Base-by-base conservation (phyloP, 441 rosid genomes). In the Hura crepitans region DNA sequence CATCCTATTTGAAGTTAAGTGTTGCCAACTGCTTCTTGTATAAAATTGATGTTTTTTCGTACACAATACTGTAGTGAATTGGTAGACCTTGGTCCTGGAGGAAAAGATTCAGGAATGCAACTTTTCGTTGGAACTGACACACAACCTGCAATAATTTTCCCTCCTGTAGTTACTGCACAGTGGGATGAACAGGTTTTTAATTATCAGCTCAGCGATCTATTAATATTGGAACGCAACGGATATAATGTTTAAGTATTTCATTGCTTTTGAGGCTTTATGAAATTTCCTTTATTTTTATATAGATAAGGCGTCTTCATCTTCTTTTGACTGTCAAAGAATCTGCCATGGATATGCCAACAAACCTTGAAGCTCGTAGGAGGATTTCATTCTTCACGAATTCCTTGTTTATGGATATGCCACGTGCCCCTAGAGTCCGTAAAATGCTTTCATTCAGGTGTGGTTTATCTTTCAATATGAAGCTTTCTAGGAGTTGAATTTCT, bases 321-420 rank as follows among this genome's bases (percentile, higher is more conserved):
- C 93, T 92, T 71, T 78, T 93, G 83, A 96, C 99, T 15, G 97
- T 89, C 64, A 96, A 88, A 80, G 99, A 93, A 80, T 88, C 97
- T 63, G 98, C 97, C 71, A 73, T 75, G 80, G 94, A 96, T 71
- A 89, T 96, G 68, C 99, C 98, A 58, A 82, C 82, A 69, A 96
- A 96, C 84, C 98, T 96, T 76, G 98, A 96, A 88, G 99, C 99
- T 10, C 90, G 95, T 53, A 88, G 99, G 78, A 87, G 99, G 75
- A 89, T 96, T 74, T 72, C 99, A 62, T 96, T 96, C 83, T 93
- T 96, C 81, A 73, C 98, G 69, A 96, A 96, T 70, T 96, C 99
- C 25, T 81, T 96, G 80, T 96, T 96, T 79, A 96, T 92, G 99
- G 98, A 96, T 73, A 93, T 96, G 95, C 99, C 98, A 10, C 91